Base-by-base conservation (phyloP, 2,329 filamentous ascomycete species). In the Aspergillus sp. region DNA sequence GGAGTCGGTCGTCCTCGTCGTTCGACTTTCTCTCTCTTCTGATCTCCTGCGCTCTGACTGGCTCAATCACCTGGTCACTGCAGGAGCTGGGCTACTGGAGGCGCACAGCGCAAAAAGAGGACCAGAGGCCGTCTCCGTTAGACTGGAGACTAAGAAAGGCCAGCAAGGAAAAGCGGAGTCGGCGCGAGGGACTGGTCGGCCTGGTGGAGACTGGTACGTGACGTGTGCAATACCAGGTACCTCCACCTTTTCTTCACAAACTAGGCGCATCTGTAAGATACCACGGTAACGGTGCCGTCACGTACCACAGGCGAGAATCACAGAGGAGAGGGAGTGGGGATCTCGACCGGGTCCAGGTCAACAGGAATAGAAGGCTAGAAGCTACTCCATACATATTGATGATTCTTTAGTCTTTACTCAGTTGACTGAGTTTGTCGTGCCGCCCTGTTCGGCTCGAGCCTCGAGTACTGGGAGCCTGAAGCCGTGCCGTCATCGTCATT, bases 101-200 rank as follows among this genome's bases (percentile, higher is more conserved):
- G 45, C 52, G 35, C 52, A 44, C 19, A 45, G 43, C 43, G n/a
- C 45, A 48, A 48, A 48, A 48, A 48, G 27, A 37, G 45, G 45
- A 17, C 27, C 27, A 48, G n/a, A 37, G 45, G 45, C 31, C 27
- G 45, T 48, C 45, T 33, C 15, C n/a, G 23, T 33, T 17, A 47
- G 23, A n/a, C 44, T 47, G 17, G 3, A 9, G 27, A 31, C 27
- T 31, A 31, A 31, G 27, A 24, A 15, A 27, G 23, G 6, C 44
- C 24, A 19, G 43, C 31, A 54, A 56, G 50, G 58, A 56, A 59
- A 58, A 64, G 59, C 57, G 64, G 63, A 64, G 59, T 55, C 59
- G 54, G 64, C 64, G 62, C 64, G 60, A 66, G 64, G 62, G 62
- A 31, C 27, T 31, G 27, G 27, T 31, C 27, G 27, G 27, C 27